Evolutionary conservation across 208 protist genomes (phyloP).

Genomic region (Tritrichomonas musculus): DNA sequence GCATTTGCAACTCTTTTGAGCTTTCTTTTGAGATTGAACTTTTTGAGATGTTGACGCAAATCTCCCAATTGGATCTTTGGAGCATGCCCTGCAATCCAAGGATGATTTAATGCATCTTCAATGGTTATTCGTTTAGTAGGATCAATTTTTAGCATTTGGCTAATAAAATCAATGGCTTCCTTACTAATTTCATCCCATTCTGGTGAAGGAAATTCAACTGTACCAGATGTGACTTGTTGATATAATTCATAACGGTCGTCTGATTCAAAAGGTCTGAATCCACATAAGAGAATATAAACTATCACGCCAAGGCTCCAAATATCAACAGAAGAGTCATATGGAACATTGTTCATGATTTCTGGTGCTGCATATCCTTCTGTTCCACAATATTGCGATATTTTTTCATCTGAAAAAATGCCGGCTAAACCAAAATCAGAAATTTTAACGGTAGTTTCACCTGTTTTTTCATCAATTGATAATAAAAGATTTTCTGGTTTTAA

Average conservation of each 20-base stretch:
- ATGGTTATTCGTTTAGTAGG: neutral
- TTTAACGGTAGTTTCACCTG: neutral
- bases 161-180: neutral
- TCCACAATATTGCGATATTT: neutral
- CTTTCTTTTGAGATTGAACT: neutral
- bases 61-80: neutral
- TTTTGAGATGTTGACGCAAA: neutral
- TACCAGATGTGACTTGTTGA: neutral
- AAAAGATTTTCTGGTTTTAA: slow-evolving; percentile 6
- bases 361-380: slow-evolving; percentile 19
- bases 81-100: neutral
- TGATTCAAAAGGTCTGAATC: neutral
- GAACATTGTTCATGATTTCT: neutral
- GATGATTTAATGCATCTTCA: neutral
- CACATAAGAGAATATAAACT: slow-evolving; percentile 5
- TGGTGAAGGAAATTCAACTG: neutral
- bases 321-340: neutral
- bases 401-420: neutral
- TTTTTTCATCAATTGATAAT: neutral
- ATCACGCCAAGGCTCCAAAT: slow-evolving; percentile 8
- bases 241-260: neutral
- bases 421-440: neutral
- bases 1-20: neutral
- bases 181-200: neutral
- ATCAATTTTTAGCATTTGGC: neutral